Evolutionary conservation across 345 rosid species (phyloP).

Genomic region (Streptanthus diversifolius): DNA sequence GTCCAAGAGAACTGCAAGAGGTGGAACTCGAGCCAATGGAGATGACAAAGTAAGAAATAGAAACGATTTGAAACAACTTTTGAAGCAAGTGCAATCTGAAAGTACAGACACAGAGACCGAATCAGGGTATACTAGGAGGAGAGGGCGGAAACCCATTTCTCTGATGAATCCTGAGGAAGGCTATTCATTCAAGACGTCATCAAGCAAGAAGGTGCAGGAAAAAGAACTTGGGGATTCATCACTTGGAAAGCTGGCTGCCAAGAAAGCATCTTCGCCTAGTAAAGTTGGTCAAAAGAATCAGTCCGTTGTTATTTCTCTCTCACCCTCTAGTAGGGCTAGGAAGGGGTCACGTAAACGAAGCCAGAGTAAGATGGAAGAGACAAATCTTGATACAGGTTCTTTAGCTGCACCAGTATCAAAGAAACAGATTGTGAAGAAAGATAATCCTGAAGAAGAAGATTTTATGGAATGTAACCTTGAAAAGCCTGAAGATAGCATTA

Average conservation of each 20-base stretch:
- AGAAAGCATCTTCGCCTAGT: slow-evolving; percentile 33
- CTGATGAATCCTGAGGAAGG: slow-evolving; percentile 68
- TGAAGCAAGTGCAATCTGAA: slow-evolving; percentile 27
- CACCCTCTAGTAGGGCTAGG: slow-evolving; percentile 11
- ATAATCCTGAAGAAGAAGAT: slow-evolving; percentile 29
- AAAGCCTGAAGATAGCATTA: slow-evolving; percentile 24
- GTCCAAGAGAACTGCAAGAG: slow-evolving; percentile 20
- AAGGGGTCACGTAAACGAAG: slow-evolving; percentile 37
- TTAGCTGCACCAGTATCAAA: slow-evolving; percentile 14
- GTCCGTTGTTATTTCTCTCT: slow-evolving; percentile 26
- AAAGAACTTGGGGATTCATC: slow-evolving; percentile 31
- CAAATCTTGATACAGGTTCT: slow-evolving; percentile 32
- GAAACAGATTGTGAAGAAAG: slow-evolving; percentile 25
- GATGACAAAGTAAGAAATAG: slow-evolving; percentile 2
- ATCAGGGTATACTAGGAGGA: slow-evolving; percentile 40
- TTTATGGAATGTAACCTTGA: slow-evolving; percentile 22
- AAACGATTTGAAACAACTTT: slow-evolving; percentile 18
- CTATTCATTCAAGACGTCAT: slow-evolving; percentile 31
- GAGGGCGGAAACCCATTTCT: slow-evolving; percentile 62
- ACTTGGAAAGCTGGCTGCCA: slow-evolving; percentile 29
- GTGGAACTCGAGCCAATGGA: slow-evolving; percentile 6
- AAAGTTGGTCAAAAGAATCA: slow-evolving; percentile 33
- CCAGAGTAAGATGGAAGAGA: slow-evolving; percentile 34
- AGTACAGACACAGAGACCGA: slow-evolving; percentile 39
- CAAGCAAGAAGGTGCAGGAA: slow-evolving; percentile 30